These are phyloP conservation scores for Exophiala oligosperma DNA, from an alignment of 2,329 filamentous ascomycete genomes.

Conservation along the genomic window DNA sequence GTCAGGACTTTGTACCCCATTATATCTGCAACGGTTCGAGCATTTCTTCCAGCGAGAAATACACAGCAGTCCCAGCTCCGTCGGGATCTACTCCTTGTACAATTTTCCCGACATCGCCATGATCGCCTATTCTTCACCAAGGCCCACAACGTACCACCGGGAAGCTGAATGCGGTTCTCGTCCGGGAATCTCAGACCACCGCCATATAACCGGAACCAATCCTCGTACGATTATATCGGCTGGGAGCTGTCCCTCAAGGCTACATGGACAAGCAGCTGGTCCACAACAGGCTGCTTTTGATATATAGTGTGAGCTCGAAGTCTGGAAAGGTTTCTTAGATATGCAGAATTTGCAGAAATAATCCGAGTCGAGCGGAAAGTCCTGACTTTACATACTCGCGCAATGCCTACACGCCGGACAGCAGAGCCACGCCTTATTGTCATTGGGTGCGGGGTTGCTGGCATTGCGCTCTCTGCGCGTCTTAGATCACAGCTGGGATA, in stretches of 20 bases:
- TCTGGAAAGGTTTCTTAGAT: no score
- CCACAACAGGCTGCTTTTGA: neutral
- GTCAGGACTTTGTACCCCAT: conserved; percentile 3
- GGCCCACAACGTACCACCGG: conserved; percentile 2
- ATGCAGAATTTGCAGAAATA: no score
- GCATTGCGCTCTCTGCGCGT: conserved; percentile 5
- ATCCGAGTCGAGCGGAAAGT: neutral
- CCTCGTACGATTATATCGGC: neutral
- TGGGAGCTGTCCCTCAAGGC: neutral
- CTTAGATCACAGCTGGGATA: conserved; percentile 1
- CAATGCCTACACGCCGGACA: conserved; percentile 6
- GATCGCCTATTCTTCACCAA: neutral
- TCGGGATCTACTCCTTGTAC: no score
- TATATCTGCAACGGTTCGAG: conserved; percentile 5
- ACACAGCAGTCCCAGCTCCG: no score
- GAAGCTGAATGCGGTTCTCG: neutral
- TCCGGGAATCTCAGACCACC: conserved; percentile 3
- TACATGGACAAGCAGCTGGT: conserved; percentile 1
- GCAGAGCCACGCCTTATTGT: conserved; percentile 10
- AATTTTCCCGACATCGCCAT: neutral
- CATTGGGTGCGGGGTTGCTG: conserved; percentile 15
- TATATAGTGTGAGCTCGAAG: no score
- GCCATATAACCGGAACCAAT: neutral
- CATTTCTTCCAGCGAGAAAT: neutral
- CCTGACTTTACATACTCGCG: neutral